phyloP scores from a whole-genome alignment of 2,329 filamentous ascomycete genomes.

The Helotiales sp. region DNA sequence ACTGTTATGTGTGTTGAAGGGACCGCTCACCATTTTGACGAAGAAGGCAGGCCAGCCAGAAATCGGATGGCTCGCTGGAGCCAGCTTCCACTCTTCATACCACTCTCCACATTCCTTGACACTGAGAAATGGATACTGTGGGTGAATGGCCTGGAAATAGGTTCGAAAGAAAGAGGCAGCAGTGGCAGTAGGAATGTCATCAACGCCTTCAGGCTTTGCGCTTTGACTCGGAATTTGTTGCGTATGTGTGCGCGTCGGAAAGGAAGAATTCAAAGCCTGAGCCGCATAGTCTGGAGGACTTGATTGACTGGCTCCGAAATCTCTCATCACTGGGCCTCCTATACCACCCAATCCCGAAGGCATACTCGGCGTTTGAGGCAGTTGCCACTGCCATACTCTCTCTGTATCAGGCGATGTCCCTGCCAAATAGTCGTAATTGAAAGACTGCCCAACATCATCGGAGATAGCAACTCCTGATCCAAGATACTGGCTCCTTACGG shows the following conservation, averaged over 20 bases:
- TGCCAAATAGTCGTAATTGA: neutral
- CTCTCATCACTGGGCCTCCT: neutral
- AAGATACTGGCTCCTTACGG: neutral
- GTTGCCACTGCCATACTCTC: constrained; percentile 7
- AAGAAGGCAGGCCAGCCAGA: constrained; percentile 14
- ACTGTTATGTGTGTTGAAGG: neutral
- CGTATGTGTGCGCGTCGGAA: neutral
- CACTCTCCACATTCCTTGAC: constrained; percentile 11
- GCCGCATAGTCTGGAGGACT: constrained; percentile 8
- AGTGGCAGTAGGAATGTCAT: constrained; percentile 14
- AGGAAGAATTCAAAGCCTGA: neutral
- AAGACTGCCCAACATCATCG: neutral
- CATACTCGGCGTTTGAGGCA: neutral
- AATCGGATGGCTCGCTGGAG: constrained; percentile 6
- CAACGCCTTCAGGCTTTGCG: constrained; percentile 7
- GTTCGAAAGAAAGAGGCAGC: constrained; percentile 18
- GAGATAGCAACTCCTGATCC: neutral
- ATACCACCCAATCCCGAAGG: neutral
- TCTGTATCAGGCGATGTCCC: constrained; percentile 8
- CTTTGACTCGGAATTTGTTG: neutral
- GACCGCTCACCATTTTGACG: constrained; percentile 10
- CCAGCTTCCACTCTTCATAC: constrained; percentile 15
- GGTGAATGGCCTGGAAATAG: constrained; percentile 14
- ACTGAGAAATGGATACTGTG: constrained; percentile 17
- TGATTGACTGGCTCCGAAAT: neutral